Base-by-base conservation (phyloP, 2,329 filamentous ascomycete genomes). In the Sporothrix protearum region DNA sequence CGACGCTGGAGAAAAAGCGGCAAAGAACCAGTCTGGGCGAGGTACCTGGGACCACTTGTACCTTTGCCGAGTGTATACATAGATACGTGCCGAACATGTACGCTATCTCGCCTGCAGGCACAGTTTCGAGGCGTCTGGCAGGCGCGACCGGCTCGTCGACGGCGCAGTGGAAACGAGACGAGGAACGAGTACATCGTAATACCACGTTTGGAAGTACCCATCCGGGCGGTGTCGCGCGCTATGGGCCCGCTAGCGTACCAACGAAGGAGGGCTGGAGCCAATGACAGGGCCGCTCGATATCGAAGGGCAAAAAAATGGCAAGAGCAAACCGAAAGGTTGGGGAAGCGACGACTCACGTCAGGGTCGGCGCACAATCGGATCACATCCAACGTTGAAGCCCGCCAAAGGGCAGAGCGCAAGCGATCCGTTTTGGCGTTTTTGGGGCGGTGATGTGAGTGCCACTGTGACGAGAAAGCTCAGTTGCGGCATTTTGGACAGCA, bases 261-360 rank as follows among this genome's bases (percentile, higher is more conserved):
- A 12, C 61, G 22, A 49, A 55, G 22, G 57, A 55, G 4, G 51
- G 42, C 61, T 39, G 19, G 53, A 55, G 63, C 71, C 71, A 72
- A 72, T 72, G 33, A 42, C 63, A 72, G 63, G 39, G 25, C 68
- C 61, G 68, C 59, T 64, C 55, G 71, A 72, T 72, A 72, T 72
- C 71, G 36, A 72, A 53, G 28, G 25, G 51, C 25, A 16, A 69
- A 69, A 69, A 42, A 69, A 66, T 68, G 45, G 57, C 22, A 68
- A 59, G 45, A 49, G 64, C 53, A 53, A 28, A 49, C 49, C 33
- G 33, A 71, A 64, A 59, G 47, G 22, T 45, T 30, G 39, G 39
- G 57, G 69, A 70, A 64, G 45, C 57, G 45, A n/a, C 45, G 22
- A 64, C 68, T 49, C 49, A 51, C 47, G 33, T 55, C 66, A 68